These are phyloP conservation scores for Meripilus lineatus DNA, from an alignment of 1,284 basidiomycete genomes.

Conservation along the genomic window DNA sequence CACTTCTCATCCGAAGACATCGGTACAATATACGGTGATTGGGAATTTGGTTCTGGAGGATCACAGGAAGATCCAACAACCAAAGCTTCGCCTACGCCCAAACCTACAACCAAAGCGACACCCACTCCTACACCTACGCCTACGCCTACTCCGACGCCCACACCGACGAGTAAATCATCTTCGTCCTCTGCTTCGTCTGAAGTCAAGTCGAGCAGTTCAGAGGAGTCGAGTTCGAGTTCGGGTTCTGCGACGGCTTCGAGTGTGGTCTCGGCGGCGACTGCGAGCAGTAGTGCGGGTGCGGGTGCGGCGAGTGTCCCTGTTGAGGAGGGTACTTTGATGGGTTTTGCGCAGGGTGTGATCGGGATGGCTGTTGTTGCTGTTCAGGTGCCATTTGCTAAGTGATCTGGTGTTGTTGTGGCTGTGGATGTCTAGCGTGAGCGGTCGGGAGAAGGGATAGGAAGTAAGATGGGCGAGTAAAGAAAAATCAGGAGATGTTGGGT, in stretches of 20 bases:
- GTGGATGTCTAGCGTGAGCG: too few relatives aligned
- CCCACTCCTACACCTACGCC: constrained; percentile 11
- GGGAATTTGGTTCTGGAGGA: constrained; percentile 18
- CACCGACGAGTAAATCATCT: constrained; percentile 2
- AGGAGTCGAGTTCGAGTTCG: constrained; percentile 1
- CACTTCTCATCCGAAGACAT: constrained; percentile 22
- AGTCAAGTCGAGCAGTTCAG: constrained; percentile 1
- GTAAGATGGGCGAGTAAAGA: too few relatives aligned
- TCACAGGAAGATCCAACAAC: constrained; percentile 2
- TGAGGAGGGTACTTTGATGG: constrained; percentile 4
- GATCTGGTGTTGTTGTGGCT: too few relatives aligned
- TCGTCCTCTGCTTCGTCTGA: constrained; percentile 1
- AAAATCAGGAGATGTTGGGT: too few relatives aligned
- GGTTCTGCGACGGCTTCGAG: constrained; percentile 5
- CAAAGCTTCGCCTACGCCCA: constrained; percentile 1
- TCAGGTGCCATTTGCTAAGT: too few relatives aligned
- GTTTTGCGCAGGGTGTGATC: constrained; percentile 3
- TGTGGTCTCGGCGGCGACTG: constrained; percentile 2
- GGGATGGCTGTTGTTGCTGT: background rate
- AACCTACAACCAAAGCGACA: constrained; percentile 12
- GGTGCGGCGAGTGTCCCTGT: constrained; percentile 1
- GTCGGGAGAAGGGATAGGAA: too few relatives aligned
- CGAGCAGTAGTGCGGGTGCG: constrained; percentile 6
- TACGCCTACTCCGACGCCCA: constrained; percentile 7
- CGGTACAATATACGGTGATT: constrained; percentile 22